Evolutionary conservation across 139 green algal genomes (phyloP).

Genomic region (Closterium sp.): DNA sequence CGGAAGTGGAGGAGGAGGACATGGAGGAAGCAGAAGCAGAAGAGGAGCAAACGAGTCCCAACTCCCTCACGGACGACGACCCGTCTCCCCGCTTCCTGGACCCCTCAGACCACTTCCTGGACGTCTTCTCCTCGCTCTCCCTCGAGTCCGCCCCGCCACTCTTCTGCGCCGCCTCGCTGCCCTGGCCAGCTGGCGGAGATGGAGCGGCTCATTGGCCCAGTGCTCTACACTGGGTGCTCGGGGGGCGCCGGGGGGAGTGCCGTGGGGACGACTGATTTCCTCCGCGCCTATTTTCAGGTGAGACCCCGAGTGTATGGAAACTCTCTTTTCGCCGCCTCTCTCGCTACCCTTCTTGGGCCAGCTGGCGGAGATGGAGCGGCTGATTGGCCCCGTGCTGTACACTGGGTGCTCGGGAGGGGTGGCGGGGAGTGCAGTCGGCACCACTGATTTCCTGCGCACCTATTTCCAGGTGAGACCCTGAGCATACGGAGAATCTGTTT

Average conservation of each 20-base stretch:
- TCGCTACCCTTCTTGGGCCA: not conserved
- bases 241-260: not conserved
- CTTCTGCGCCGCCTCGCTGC: not conserved
- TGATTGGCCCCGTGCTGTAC: conserved; percentile 23
- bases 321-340: not conserved
- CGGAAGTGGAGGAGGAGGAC: not conserved
- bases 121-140: not conserved
- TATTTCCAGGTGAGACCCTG: too few species aligned
- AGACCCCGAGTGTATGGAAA: not conserved
- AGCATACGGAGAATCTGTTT: too few species aligned
- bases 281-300: conserved; percentile 26
- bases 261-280: not conserved
- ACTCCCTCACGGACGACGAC: not conserved
- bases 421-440: not conserved
- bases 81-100: not conserved
- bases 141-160: conserved; percentile 12
- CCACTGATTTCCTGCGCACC: too few species aligned
- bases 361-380: conserved; percentile 22
- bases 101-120: not conserved
- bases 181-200: conserved; percentile 36
- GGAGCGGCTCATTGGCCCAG: conserved; percentile 18
- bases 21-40: not conserved
- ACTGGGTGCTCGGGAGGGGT: not conserved
- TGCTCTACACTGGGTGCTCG: not conserved
- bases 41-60: not conserved